phyloP scores from a whole-genome alignment of 2,329 filamentous ascomycete genomes.

The Paraphoma sp. region DNA sequence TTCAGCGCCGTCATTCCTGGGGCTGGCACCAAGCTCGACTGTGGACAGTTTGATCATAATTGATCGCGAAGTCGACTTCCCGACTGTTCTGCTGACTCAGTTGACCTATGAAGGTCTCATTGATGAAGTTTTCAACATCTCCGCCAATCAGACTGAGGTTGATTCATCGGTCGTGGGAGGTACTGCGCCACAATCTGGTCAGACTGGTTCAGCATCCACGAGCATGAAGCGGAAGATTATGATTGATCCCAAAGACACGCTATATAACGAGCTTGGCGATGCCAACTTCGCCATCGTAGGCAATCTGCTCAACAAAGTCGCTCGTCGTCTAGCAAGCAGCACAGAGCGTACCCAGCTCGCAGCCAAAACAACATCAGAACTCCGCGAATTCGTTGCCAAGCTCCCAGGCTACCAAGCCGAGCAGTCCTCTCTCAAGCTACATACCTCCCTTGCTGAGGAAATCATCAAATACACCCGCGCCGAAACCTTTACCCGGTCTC shows the following conservation, averaged over 20 bases:
- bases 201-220: constrained; percentile 54
- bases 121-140: constrained; percentile 90
- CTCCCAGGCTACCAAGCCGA: constrained; percentile 91
- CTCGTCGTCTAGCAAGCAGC: constrained; percentile 82
- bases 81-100: constrained; percentile 90
- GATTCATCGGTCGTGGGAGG: constrained; percentile 87
- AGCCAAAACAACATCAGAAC: constrained; percentile 86
- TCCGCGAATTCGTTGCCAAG: constrained; percentile 94
- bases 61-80: constrained; percentile 92
- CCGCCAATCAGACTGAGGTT: constrained; percentile 90
- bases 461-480: constrained; percentile 92
- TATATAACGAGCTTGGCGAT: constrained; percentile 87
- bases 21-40: constrained; percentile 82
- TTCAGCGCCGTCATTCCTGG: constrained; percentile 62
- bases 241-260: constrained; percentile 85
- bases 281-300: constrained; percentile 96
- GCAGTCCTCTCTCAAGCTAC: constrained; percentile 88
- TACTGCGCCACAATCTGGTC: constrained; percentile 65
- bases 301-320: constrained; percentile 85
- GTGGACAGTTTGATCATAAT: constrained; percentile 94
- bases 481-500: constrained; percentile 83
- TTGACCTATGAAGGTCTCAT: constrained; percentile 96
- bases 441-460: constrained; percentile 91
- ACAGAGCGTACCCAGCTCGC: constrained; percentile 83
- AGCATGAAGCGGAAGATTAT: constrained; percentile 85